Base-by-base conservation (phyloP, 169 alveolate species). In the Plasmodium gaboni region DNA sequence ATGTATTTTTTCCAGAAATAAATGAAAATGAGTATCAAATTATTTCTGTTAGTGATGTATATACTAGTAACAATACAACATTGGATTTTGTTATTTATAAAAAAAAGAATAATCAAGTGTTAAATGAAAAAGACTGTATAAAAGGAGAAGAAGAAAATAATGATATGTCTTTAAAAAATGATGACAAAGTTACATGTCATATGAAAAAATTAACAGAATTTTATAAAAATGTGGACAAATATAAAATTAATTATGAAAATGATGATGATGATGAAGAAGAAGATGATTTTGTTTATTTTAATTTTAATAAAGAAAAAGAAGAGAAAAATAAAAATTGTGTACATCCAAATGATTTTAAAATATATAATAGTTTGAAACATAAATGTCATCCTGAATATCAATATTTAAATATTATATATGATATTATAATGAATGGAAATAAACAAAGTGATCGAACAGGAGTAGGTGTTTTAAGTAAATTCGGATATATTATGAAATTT, bases 401-500 rank as follows among this genome's bases (percentile, higher is more conserved):
- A 89, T 98, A 98, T 89, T 89, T 98, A 51, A 97, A 97, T 67
- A 74, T 97, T 42, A 93, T 98, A 15, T 95, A 96, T 26, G 98
- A 97, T 60, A 95, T 98, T 57, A 94, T 98, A 19, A 94, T 95
- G 48, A 93, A 93, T 50, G 99, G 99, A 1, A 93, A 74, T 53
- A 93, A 93, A n/a, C 97, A 96, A 78, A 97, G 92, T 28, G 98
- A 98, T 86, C 91, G 99, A 57, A 97, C 98, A 12, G 97, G 97
- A 10, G 94, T 88, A 13, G 99, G 98, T 42, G 97, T 97, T n/a
- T 70, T 91, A 46, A 87, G 98, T 61, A 92, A 95, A 80, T 98
- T 98, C 87, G 99, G 99, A 7, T 93, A 96, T 70, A 93, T 93
- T 89, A 97, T 98, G 99, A 97, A 98, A 67, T 98, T 93, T 88